phyloP scores from a whole-genome alignment of 345 rosid species.

The Firmiana major region DNA sequence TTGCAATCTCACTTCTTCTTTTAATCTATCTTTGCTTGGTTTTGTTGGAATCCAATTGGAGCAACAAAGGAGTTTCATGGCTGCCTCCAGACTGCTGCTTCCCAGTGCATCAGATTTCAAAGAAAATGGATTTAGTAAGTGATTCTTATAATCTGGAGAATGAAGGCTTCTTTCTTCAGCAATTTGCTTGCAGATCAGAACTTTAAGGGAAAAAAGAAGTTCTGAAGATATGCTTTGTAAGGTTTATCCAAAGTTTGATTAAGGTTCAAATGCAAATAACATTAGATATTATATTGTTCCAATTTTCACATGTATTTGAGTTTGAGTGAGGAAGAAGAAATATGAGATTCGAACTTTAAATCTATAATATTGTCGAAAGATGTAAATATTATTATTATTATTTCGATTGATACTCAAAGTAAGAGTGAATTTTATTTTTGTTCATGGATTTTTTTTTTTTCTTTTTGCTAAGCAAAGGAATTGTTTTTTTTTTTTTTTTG shows the following conservation, averaged over 20 bases:
- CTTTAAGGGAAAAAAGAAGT: background rate
- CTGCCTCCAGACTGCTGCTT: background rate
- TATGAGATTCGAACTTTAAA: no score
- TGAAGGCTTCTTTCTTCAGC: background rate
- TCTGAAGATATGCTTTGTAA: background rate
- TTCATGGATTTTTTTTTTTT: no score
- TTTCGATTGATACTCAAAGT: no score
- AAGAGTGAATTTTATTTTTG: background rate
- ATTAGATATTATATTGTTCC: no score
- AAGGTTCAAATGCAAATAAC: background rate
- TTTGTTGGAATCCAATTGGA: conserved; percentile 1
- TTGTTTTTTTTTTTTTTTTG: no score
- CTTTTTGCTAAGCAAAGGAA: no score
- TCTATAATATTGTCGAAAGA: no score
- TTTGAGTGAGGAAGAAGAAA: no score
- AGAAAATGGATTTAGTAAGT: background rate
- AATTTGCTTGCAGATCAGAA: background rate
- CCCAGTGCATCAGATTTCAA: background rate
- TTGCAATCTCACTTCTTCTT: background rate
- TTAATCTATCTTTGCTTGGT: background rate
- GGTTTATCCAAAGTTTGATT: background rate
- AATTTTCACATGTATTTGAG: background rate
- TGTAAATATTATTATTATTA: no score
- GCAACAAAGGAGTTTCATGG: background rate
- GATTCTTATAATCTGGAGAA: background rate